phyloP scores from a whole-genome alignment of 2,329 filamentous ascomycete species.

The Fusarium pseudograminearum region DNA sequence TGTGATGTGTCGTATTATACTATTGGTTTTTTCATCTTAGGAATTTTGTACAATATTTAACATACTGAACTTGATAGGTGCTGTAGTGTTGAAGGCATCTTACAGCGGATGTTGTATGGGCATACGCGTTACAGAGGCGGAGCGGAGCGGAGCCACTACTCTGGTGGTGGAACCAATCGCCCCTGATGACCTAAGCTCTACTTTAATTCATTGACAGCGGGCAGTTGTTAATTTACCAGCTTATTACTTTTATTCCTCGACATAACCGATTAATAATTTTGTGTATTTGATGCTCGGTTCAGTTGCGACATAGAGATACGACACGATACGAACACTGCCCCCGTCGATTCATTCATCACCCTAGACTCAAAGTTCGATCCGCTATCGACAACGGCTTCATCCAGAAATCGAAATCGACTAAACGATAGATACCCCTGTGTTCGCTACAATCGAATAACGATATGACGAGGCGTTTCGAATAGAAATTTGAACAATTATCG shows the following conservation, averaged over 20 bases:
- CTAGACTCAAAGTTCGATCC: conserved; percentile 1
- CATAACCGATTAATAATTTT: conserved; percentile 16
- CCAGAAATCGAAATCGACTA: conserved; percentile 8
- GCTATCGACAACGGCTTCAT: conserved; percentile 25
- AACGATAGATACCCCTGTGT: conserved; percentile 19
- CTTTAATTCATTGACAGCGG: conserved; percentile 12
- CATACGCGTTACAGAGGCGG: conserved; percentile 38
- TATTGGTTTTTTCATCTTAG: not conserved
- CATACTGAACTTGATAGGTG: too few species aligned
- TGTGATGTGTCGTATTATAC: not conserved
- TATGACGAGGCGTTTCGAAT: conserved; percentile 20
- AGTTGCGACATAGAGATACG: not conserved
- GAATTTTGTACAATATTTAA: too few species aligned
- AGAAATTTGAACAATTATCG: conserved; percentile 1
- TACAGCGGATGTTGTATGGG: conserved; percentile 12
- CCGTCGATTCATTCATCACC: not conserved
- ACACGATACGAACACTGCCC: not conserved
- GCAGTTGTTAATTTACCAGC: conserved; percentile 10
- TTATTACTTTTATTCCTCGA: conserved; percentile 13
- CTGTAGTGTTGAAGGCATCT: not conserved
- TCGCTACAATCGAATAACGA: conserved; percentile 30
- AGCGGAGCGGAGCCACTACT: conserved; percentile 32
- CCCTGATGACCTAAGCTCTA: conserved; percentile 48
- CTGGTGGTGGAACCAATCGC: conserved; percentile 34
- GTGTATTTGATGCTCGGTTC: conserved; percentile 3